These are phyloP conservation scores for Phylloporus sp. DNA, from an alignment of 768 basidiomycete genomes.

Conservation along the genomic window DNA sequence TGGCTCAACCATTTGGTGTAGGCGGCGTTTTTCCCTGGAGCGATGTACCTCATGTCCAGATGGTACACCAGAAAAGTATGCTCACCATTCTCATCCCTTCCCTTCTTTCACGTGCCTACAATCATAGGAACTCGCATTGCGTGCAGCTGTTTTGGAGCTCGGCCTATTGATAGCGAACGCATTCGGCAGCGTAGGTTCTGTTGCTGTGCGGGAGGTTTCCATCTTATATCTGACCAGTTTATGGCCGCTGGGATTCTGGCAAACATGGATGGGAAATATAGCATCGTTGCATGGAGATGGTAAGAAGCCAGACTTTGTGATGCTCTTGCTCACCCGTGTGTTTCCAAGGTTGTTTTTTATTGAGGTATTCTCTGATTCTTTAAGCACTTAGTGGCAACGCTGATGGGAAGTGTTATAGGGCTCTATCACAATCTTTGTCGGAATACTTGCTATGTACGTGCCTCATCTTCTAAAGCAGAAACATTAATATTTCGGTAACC, in stretches of 20 bases:
- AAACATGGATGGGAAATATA: constrained; percentile 61
- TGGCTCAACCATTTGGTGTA: constrained; percentile 9
- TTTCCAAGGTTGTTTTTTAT: constrained; percentile 63
- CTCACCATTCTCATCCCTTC: no score
- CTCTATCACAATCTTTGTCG: constrained; percentile 55
- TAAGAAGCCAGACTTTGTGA: constrained; percentile 21
- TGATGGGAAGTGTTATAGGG: constrained; percentile 37
- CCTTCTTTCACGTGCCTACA: not conserved
- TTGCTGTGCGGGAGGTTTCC: not conserved
- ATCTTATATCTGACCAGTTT: constrained; percentile 33
- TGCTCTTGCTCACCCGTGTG: not conserved
- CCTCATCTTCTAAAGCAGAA: not conserved
- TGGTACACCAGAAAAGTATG: constrained; percentile 47
- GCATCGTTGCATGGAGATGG: constrained; percentile 71
- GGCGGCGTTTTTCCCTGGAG: constrained; percentile 64
- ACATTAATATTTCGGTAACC: not conserved
- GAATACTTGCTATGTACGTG: constrained; percentile 46
- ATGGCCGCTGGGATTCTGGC: constrained; percentile 75
- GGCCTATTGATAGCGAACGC: constrained; percentile 63
- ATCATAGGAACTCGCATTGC: constrained; percentile 55
- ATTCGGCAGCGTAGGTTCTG: constrained; percentile 52
- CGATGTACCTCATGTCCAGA: constrained; percentile 41
- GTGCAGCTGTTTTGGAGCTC: constrained; percentile 54
- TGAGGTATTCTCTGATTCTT: constrained; percentile 36
- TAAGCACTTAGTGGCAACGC: not conserved